These are phyloP conservation scores for Inonotus hispidus DNA, from an alignment of 1,284 basidiomycete species.

Conservation along the genomic window DNA sequence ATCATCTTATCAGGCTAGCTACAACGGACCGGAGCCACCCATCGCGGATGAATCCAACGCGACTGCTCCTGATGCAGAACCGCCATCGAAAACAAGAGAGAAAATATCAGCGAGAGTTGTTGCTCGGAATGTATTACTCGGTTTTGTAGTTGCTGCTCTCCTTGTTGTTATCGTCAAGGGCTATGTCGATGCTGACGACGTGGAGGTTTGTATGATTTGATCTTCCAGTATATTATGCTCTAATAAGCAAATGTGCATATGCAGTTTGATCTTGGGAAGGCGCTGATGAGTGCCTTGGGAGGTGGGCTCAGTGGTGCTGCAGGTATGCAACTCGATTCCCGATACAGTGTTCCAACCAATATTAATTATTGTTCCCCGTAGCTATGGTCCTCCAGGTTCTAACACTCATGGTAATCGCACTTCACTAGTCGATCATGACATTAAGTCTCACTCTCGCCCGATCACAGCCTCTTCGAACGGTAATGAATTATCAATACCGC, in stretches of 20 bases:
- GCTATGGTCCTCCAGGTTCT: conserved; percentile 90
- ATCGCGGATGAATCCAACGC: background rate
- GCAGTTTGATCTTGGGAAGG: conserved; percentile 72
- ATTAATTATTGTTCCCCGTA: conserved; percentile 20
- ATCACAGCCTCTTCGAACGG: conserved; percentile 63
- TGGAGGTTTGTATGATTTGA: conserved; percentile 42
- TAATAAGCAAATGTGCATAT: background rate
- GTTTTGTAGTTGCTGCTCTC: conserved; percentile 32
- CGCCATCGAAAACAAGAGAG: background rate
- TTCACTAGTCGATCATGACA: conserved; percentile 7
- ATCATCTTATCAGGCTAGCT: background rate
- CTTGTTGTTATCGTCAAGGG: conserved; percentile 47
- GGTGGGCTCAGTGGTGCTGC: conserved; percentile 84
- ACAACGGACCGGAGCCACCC: background rate
- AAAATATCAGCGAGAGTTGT: background rate
- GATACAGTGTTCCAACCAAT: background rate
- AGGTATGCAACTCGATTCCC: conserved; percentile 34
- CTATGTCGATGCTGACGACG: conserved; percentile 61
- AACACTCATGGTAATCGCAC: conserved; percentile 61
- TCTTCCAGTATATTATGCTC: background rate
- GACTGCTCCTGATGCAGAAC: background rate
- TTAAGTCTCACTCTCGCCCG: background rate
- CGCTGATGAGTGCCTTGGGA: conserved; percentile 75
- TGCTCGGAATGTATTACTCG: conserved; percentile 20
- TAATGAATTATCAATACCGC: conserved; percentile 91